phyloP scores from a whole-genome alignment of 2,329 filamentous ascomycete genomes.

The Venturia oleaginea region DNA sequence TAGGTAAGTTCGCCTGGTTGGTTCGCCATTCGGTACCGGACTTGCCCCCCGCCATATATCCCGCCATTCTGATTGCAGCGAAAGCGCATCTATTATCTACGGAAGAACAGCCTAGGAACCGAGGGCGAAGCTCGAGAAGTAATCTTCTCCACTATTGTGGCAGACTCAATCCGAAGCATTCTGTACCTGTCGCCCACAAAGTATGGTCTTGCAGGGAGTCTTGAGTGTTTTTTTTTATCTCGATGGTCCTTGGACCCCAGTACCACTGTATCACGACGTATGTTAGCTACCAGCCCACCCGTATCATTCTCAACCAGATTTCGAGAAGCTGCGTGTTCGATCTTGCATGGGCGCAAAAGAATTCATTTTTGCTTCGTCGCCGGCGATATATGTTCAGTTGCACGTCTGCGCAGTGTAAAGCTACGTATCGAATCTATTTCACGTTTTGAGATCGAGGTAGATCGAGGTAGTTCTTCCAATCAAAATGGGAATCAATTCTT shows the following conservation, averaged over 20 bases:
- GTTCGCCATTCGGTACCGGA: background rate
- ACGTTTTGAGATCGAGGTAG: background rate
- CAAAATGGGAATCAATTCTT: background rate
- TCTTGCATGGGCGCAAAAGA: background rate
- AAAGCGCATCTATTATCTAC: background rate
- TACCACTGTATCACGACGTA: background rate
- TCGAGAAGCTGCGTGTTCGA: background rate
- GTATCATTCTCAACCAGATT: background rate
- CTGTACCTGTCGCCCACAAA: background rate
- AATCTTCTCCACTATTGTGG: background rate
- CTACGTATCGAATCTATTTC: background rate
- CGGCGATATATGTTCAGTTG: background rate
- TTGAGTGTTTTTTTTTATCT: background rate
- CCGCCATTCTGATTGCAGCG: background rate
- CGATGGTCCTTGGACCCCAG: background rate
- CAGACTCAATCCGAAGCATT: background rate
- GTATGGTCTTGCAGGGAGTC: slow-evolving; percentile 1
- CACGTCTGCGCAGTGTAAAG: background rate
- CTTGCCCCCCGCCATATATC: background rate
- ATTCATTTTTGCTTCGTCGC: background rate
- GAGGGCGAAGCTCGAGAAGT: background rate
- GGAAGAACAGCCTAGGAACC: slow-evolving; percentile 3
- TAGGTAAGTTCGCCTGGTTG: background rate
- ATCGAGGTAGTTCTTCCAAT: background rate
- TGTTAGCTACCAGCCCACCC: background rate